Conservation (phyloP, 208 protist genomes). For the Acanthamoeba healyi region DNA sequence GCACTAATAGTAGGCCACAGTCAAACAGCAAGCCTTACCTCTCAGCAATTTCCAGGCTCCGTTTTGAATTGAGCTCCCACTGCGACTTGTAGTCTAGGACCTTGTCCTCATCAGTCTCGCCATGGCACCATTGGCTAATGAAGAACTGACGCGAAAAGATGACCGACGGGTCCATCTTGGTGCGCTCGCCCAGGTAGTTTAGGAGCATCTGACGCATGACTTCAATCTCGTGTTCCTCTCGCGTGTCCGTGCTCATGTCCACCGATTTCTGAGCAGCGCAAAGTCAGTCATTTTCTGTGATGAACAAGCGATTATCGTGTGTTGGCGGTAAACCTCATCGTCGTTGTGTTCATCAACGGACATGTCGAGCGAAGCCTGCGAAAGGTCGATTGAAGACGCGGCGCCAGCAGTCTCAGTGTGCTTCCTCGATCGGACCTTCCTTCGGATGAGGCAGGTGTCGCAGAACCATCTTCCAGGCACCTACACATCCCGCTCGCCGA, state of each 20-base stretch:
- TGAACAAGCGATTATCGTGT: background rate
- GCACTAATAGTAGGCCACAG: background rate
- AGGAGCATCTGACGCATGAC: conserved; percentile 64
- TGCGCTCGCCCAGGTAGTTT: conserved; percentile 36
- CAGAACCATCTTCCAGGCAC: conserved; percentile 38
- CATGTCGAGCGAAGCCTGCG: conserved; percentile 34
- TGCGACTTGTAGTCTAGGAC: conserved; percentile 60
- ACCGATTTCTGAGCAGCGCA: background rate
- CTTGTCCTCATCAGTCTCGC: background rate
- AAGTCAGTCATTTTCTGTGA: no score
- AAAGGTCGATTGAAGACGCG: no score
- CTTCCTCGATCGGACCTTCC: background rate
- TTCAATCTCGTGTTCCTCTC: conserved; percentile 22
- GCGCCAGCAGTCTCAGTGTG: background rate
- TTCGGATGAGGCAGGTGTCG: conserved; percentile 43
- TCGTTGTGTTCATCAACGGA: conserved; percentile 4
- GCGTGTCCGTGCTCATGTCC: background rate
- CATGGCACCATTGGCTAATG: conserved; percentile 65
- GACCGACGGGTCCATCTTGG: conserved; percentile 21
- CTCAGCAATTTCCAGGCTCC: background rate
- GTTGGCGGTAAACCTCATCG: background rate
- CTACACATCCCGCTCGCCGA: no score
- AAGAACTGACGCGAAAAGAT: conserved; percentile 55
- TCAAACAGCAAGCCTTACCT: background rate
- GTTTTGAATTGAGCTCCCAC: conserved; percentile 33